Percentiles rank a stretch among this genome's conserved stretches.
Evolutionary conservation across 345 rosid species (phyloP).

Genomic region (Gossypium longicalyx): DNA sequence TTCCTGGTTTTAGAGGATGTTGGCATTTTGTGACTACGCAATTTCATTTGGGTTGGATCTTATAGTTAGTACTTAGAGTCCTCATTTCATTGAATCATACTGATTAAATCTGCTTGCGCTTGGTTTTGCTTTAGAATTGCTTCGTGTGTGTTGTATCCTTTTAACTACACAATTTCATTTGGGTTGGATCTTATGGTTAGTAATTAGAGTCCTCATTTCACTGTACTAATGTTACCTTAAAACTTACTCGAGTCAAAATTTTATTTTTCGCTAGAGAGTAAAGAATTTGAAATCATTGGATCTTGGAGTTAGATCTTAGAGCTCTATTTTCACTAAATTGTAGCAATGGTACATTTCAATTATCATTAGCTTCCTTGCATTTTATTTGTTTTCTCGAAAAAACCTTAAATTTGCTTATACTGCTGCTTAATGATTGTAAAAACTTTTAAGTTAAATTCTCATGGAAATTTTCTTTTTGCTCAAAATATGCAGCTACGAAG

Average conservation of each 20-base stretch:
- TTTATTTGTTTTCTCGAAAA: not conserved
- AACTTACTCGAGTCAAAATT: not conserved
- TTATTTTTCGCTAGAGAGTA: not conserved
- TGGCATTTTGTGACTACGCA: not conserved
- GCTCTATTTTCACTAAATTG: not conserved
- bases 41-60: not conserved
- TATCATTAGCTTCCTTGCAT: not conserved
- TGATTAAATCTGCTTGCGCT: not conserved
- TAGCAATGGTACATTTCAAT: not conserved
- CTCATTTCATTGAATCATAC: not conserved
- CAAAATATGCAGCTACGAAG: constrained; percentile 62
- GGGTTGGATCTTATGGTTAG: not conserved
- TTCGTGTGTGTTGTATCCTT: not conserved
- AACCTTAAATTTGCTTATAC: not conserved
- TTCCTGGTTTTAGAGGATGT: not conserved
- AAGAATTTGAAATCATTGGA: not conserved
- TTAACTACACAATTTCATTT: not conserved
- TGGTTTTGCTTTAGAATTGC: constrained; percentile 1
- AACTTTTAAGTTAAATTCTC: not conserved
- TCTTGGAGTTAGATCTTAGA: not conserved
- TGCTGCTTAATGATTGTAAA: not conserved
- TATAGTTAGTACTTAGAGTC: not conserved
- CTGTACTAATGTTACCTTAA: not conserved
- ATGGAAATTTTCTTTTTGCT: not conserved
- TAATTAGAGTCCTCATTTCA: too few species aligned